A percentile compares a stretch with the other conserved stretches of the same genome.
These are phyloP conservation scores for Diaporthe citriasiana DNA, from an alignment of 2,329 filamentous ascomycete genomes.

Conservation along the genomic window DNA sequence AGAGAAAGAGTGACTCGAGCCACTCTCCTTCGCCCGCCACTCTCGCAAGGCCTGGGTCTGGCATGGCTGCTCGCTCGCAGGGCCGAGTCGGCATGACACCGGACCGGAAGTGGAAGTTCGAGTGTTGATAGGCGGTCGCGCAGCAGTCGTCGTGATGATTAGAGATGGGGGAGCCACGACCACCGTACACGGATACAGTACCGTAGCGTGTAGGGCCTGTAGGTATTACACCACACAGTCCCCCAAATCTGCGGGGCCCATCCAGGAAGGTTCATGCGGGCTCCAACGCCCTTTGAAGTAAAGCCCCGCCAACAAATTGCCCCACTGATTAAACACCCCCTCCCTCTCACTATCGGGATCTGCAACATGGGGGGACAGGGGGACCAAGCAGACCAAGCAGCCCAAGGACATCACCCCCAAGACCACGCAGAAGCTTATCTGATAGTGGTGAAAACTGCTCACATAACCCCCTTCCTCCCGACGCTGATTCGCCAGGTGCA, in stretches of 20 bases:
- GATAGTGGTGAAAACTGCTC: slow-evolving; percentile 35
- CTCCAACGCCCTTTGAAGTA: background rate
- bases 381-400: too few relatives aligned
- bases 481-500: slow-evolving; percentile 32
- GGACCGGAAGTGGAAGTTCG: slow-evolving; percentile 39
- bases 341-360: slow-evolving; percentile 40
- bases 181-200: background rate
- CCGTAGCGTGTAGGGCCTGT: background rate
- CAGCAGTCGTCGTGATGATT: slow-evolving; percentile 35
- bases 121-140: slow-evolving; percentile 40
- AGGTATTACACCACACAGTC: too few relatives aligned
- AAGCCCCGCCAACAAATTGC: background rate
- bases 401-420: background rate
- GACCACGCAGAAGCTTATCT: slow-evolving; percentile 35
- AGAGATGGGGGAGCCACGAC: background rate
- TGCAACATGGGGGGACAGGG: slow-evolving; percentile 34
- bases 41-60: slow-evolving; percentile 17
- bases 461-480: slow-evolving; percentile 35
- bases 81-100: slow-evolving; percentile 37
- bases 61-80: background rate
- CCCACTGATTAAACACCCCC: slow-evolving; percentile 18
- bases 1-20: slow-evolving; percentile 21
- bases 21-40: slow-evolving; percentile 1
- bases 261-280: slow-evolving; percentile 33
- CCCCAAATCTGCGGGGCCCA: slow-evolving; percentile 25